Conservation (phyloP, 2,329 filamentous ascomycete genomes). For the Nigrospora osmanthi region DNA sequence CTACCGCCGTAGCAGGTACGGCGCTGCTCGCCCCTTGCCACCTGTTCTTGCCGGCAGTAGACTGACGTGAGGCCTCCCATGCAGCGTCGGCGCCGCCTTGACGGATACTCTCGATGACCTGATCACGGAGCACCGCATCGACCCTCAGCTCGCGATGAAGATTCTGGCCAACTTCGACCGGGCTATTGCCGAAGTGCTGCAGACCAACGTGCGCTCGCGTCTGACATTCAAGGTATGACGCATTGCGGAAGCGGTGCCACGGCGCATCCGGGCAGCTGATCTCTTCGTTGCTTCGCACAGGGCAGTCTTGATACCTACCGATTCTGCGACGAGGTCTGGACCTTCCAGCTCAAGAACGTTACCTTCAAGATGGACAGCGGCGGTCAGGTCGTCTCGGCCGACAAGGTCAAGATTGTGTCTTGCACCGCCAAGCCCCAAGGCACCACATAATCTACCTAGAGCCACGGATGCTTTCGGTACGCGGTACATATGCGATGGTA, state of each 20-base stretch:
- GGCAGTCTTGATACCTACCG: slow-evolving; percentile 96
- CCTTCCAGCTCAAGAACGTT: slow-evolving; percentile 96
- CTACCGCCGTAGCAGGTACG: slow-evolving; percentile 94
- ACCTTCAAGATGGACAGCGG: slow-evolving; percentile 94
- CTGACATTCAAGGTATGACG: slow-evolving; percentile 87
- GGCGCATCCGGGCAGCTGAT: neutral
- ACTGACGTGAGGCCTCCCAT: slow-evolving; percentile 13
- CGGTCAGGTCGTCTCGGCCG: slow-evolving; percentile 65
- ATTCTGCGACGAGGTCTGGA: slow-evolving; percentile 99
- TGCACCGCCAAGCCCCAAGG: slow-evolving; percentile 72
- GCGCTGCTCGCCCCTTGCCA: slow-evolving; percentile 8
- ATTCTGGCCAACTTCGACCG: slow-evolving; percentile 94
- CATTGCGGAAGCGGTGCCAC: slow-evolving; percentile 9
- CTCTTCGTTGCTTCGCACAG: slow-evolving; percentile 34
- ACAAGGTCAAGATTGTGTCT: slow-evolving; percentile 97
- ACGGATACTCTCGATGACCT: slow-evolving; percentile 96
- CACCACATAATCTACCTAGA: neutral
- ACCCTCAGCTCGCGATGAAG: slow-evolving; percentile 98
- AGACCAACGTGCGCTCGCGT: slow-evolving; percentile 85
- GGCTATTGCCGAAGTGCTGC: slow-evolving; percentile 81
- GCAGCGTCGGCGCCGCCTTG: slow-evolving; percentile 83
- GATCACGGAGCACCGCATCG: slow-evolving; percentile 89
- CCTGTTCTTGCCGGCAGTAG: slow-evolving; percentile 6
- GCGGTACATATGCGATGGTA: no score
- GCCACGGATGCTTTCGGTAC: no score